Conservation (phyloP, 768 basidiomycete genomes). For the Suillus subluteus region DNA sequence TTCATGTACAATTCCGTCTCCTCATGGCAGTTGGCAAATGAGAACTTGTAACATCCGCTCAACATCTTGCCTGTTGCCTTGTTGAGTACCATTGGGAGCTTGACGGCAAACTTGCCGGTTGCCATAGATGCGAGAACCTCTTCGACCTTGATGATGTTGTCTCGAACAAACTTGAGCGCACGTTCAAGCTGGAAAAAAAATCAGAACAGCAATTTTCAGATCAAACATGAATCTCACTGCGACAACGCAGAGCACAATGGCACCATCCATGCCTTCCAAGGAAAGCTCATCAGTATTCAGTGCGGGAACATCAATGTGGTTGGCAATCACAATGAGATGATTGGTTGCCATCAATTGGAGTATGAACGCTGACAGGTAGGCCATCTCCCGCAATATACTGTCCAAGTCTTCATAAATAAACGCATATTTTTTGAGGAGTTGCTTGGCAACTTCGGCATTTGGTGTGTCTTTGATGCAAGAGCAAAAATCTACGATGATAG, state of each 20-base stretch:
- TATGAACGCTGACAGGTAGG: slow-evolving; percentile 12
- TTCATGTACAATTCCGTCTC: slow-evolving; percentile 1
- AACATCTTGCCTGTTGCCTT: background rate
- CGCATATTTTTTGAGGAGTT: background rate
- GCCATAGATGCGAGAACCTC: background rate
- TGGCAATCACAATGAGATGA: background rate
- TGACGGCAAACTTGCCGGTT: background rate
- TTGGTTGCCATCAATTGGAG: slow-evolving; percentile 11
- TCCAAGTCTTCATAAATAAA: slow-evolving; percentile 16
- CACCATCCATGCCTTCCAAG: slow-evolving; percentile 3
- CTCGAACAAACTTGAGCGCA: slow-evolving; percentile 1
- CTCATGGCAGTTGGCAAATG: background rate
- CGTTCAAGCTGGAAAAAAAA: slow-evolving; percentile 1
- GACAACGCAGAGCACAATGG: background rate
- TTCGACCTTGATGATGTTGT: slow-evolving; percentile 3
- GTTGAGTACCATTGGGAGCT: background rate
- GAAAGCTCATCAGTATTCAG: background rate
- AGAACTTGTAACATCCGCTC: background rate
- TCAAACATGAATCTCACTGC: background rate
- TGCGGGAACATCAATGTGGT: background rate
- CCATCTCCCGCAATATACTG: background rate
- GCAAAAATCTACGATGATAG: slow-evolving; percentile 9
- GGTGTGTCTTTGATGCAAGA: slow-evolving; percentile 1
- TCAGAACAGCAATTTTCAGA: background rate
- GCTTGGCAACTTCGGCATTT: background rate